phyloP scores from a whole-genome alignment of 257 asterid species.

The Haberlea rhodopensis region DNA sequence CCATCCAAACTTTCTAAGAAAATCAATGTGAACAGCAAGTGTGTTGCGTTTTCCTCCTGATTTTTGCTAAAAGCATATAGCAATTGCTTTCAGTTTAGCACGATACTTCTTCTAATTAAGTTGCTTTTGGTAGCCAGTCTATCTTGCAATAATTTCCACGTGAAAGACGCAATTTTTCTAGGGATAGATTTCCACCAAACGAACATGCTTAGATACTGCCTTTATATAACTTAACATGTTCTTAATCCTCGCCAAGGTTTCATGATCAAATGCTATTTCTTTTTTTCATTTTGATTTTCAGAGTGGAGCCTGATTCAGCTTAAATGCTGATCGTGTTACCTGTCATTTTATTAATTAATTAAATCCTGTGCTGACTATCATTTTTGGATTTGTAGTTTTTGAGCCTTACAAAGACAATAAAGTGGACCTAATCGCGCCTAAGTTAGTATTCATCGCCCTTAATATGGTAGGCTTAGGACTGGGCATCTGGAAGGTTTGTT shows the following conservation, averaged over 20 bases:
- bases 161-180: too few species aligned
- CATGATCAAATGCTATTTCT: constrained; percentile 2
- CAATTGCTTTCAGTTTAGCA: too few species aligned
- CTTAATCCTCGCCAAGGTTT: not conserved
- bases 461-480: constrained; percentile 86
- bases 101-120: too few species aligned
- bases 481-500: constrained; percentile 90
- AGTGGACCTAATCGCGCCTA: constrained; percentile 78
- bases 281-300: not conserved
- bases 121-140: too few species aligned
- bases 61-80: too few species aligned
- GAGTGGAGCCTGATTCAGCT: constrained; percentile 10
- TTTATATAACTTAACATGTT: not conserved
- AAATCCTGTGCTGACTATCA: constrained; percentile 18
- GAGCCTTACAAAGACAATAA: constrained; percentile 92
- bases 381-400: constrained; percentile 54
- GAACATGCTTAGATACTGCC: too few species aligned
- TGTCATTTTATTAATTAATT: not conserved
- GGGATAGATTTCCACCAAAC: too few species aligned
- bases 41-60: too few species aligned
- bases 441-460: constrained; percentile 71
- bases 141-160: too few species aligned
- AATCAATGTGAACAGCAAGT: too few species aligned
- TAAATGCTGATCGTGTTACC: constrained; percentile 10
- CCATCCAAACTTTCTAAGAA: too few species aligned